Evolutionary conservation across 2,329 filamentous ascomycete species (phyloP), one percentile per base, ranked within the genome.

Genomic region (Magnaporthiopsis rhizophila): DNA sequence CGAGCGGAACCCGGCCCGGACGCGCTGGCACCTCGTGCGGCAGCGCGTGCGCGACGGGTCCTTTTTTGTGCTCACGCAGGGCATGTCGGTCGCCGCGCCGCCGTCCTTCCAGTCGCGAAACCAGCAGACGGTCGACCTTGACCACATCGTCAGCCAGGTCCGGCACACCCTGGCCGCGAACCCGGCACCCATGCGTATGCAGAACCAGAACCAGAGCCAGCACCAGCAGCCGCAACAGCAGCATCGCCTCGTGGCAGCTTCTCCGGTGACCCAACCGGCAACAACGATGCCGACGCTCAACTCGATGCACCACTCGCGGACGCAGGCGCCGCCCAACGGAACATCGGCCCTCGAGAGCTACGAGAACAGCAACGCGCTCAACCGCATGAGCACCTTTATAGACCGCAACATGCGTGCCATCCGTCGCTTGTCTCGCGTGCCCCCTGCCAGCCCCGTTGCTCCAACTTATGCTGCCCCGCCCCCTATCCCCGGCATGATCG

Each of bases 1-100:
- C 6, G 83, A 85, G 70, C 75, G 74, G 28, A 84, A 83, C 67
- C 82, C 82, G 0, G 82, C 82, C 0, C 74, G 82, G 6, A 79
- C 81, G 0, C 73, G 82, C 5, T 85, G 83, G 82, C 76, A 79
- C 24, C 76, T 83, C 2, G 74, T 85, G 8, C 75, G 78, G 0
- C 75, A 78, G 38, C 79, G 77, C 58, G 75, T 84, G 18, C 73
- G 74, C 5, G 81, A 85, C 61, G 81, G 82, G 0, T 81, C 78
- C 0, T 79, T 85, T 66, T 84, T 84, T 67, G 72, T 83, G 1
- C 73, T 84, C 24, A 73, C 81, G 0, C 75, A 77, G 58, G 73
- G 72, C 9, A 71, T 62, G 63, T 34, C 75, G 5, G 69, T 73
- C 34, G 68, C 69, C 26, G 69, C 69, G 1, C 65, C 69, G 7